phyloP scores from a whole-genome alignment of 768 basidiomycete genomes.

The Megacollybia marginata region DNA sequence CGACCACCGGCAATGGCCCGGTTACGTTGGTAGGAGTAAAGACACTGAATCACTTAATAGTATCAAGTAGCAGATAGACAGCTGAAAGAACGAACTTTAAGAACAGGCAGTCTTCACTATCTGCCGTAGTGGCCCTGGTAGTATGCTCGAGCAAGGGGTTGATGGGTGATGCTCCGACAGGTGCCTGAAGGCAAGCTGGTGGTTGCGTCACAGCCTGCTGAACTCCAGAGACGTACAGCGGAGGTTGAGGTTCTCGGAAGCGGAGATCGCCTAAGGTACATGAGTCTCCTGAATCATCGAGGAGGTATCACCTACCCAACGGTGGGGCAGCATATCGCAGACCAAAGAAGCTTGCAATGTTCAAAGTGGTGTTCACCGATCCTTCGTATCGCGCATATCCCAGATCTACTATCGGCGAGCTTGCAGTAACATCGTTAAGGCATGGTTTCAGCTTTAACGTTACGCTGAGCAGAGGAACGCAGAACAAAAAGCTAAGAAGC shows the following conservation, averaged over 20 bases:
- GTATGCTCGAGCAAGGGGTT: conserved; percentile 2
- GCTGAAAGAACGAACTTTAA: conserved; percentile 14
- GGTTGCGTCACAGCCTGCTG: conserved; percentile 2
- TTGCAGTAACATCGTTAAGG: too few species aligned
- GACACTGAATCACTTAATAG: conserved; percentile 1
- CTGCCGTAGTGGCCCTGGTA: background rate
- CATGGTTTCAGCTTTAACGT: too few species aligned
- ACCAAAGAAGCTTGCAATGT: background rate
- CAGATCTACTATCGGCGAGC: background rate
- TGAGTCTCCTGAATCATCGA: background rate
- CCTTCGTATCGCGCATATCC: background rate
- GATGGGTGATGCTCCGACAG: background rate
- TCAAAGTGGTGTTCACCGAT: background rate
- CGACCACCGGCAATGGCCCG: conserved; percentile 25
- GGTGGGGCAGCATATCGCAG: background rate
- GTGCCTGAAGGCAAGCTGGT: conserved; percentile 2
- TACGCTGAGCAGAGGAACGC: too few species aligned
- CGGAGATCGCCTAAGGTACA: conserved; percentile 1
- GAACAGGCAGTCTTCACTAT: conserved; percentile 21
- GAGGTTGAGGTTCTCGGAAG: conserved; percentile 4
- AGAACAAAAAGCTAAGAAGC: too few species aligned
- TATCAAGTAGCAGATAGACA: background rate
- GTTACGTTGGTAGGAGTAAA: conserved; percentile 3
- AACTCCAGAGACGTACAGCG: background rate
- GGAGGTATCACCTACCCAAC: background rate